phyloP scores from a whole-genome alignment of 371 early-diverging fungal genomes.

The Umbelopsis sp. region DNA sequence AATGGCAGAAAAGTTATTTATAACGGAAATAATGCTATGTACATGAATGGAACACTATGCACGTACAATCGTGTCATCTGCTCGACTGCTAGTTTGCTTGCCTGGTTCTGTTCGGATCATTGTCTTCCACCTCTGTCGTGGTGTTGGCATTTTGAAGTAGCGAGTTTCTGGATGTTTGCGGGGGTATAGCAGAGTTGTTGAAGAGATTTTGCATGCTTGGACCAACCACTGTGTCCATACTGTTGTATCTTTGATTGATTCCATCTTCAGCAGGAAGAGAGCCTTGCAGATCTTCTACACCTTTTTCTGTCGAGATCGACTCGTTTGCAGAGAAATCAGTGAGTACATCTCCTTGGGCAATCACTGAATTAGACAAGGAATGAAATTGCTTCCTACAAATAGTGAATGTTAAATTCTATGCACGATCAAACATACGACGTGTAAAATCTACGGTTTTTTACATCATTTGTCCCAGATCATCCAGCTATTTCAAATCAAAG shows the following conservation, averaged over 20 bases:
- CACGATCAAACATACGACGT: not conserved
- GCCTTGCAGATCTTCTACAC: not conserved
- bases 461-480: constrained; percentile 29
- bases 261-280: not conserved
- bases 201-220: constrained; percentile 2
- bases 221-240: constrained; percentile 13
- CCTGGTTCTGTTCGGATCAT: not conserved
- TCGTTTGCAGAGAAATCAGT: constrained; percentile 4
- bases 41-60: not conserved
- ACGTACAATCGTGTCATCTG: not conserved
- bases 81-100: not conserved
- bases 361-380: constrained; percentile 11
- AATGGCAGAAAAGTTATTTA: too few species aligned
- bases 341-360: constrained; percentile 11
- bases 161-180: not conserved
- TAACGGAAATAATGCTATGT: not conserved
- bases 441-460: constrained; percentile 1
- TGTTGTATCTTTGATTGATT: not conserved
- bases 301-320: not conserved
- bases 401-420: not conserved
- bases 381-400: constrained; percentile 6
- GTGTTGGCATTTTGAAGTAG: not conserved
- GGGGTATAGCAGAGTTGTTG: not conserved
- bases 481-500: constrained; percentile 19
- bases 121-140: not conserved